A percentile compares a stretch with the other conserved stretches of the same genome.
Evolutionary conservation across 257 asterid genomes (phyloP).

Genomic region (Paraleonurus japonicus): DNA sequence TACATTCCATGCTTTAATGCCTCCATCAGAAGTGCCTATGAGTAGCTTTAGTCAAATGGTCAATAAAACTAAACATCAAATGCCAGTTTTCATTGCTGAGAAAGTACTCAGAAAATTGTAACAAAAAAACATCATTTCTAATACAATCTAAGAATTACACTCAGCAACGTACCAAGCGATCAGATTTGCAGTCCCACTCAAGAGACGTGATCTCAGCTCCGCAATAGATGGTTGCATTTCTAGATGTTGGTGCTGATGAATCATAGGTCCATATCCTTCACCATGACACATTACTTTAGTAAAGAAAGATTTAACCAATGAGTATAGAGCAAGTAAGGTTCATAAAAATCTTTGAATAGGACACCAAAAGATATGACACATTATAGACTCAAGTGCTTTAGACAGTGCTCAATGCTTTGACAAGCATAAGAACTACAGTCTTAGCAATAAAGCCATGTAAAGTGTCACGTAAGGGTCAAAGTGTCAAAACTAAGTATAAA

Average conservation of each 20-base stretch:
- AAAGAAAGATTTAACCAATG: conserved; percentile 1
- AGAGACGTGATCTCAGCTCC: conserved; percentile 97
- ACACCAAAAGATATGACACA: neutral
- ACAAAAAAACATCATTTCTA: conserved; percentile 17
- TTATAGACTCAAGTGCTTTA: neutral
- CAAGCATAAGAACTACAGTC: neutral
- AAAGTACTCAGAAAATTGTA: conserved; percentile 16
- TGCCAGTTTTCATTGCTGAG: conserved; percentile 30
- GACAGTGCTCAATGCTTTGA: neutral
- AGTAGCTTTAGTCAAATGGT: conserved; percentile 73
- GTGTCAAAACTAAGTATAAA: neutral
- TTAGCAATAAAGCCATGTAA: neutral
- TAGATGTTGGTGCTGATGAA: conserved; percentile 71
- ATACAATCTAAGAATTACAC: conserved; percentile 5
- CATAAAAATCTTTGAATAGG: neutral
- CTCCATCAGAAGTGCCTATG: conserved; percentile 97
- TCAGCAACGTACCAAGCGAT: conserved; percentile 72
- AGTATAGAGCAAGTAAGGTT: neutral
- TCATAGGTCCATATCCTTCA: conserved; percentile 97
- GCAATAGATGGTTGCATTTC: conserved; percentile 96
- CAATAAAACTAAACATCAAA: conserved; percentile 39
- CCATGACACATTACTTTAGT: conserved; percentile 25
- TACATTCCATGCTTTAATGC: conserved; percentile 96
- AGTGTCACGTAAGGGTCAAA: neutral
- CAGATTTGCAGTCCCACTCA: conserved; percentile 99